These are phyloP conservation scores for Immersiella caudata DNA, from an alignment of 495 filamentous ascomycete species.

Conservation along the genomic window DNA sequence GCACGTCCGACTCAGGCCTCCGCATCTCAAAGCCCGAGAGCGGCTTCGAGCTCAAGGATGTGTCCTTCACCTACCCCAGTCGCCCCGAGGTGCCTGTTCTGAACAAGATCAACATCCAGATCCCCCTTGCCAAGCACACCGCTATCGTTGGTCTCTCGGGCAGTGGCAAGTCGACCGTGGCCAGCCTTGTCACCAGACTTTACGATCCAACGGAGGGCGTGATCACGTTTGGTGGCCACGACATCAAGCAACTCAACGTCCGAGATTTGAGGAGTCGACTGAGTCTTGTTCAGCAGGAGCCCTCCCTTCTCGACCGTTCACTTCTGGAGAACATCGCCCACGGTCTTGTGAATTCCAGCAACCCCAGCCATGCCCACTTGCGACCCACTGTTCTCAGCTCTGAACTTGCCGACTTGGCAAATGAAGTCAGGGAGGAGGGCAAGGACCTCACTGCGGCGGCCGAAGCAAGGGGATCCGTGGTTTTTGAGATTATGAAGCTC, in stretches of 20 bases:
- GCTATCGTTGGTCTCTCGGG: slow-evolving; percentile 72
- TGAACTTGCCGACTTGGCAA: slow-evolving; percentile 14
- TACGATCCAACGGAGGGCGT: slow-evolving; percentile 51
- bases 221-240: slow-evolving; percentile 55
- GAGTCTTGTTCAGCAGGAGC: slow-evolving; percentile 69
- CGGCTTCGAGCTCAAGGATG: slow-evolving; percentile 56
- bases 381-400: slow-evolving; percentile 24
- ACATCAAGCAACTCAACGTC: slow-evolving; percentile 59
- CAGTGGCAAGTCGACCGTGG: slow-evolving; percentile 72
- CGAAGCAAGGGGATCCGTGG: slow-evolving; percentile 25
- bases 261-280: slow-evolving; percentile 59
- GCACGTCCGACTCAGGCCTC: slow-evolving; percentile 49
- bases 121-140: slow-evolving; percentile 60
- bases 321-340: slow-evolving; percentile 71
- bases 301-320: slow-evolving; percentile 64
- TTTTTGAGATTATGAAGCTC: slow-evolving; percentile 36
- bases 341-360: slow-evolving; percentile 59
- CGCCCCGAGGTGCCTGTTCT: slow-evolving; percentile 59
- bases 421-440: slow-evolving; percentile 13
- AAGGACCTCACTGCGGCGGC: slow-evolving; percentile 30
- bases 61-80: slow-evolving; percentile 64
- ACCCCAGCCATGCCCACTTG: slow-evolving; percentile 41
- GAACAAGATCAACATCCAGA: slow-evolving; percentile 50
- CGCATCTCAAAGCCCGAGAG: slow-evolving; percentile 42
- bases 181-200: slow-evolving; percentile 46